Evolutionary conservation across 2,329 filamentous ascomycete species (phyloP), one percentile per base, ranked within the genome.

Genomic region (Neofusicoccum parvum): DNA sequence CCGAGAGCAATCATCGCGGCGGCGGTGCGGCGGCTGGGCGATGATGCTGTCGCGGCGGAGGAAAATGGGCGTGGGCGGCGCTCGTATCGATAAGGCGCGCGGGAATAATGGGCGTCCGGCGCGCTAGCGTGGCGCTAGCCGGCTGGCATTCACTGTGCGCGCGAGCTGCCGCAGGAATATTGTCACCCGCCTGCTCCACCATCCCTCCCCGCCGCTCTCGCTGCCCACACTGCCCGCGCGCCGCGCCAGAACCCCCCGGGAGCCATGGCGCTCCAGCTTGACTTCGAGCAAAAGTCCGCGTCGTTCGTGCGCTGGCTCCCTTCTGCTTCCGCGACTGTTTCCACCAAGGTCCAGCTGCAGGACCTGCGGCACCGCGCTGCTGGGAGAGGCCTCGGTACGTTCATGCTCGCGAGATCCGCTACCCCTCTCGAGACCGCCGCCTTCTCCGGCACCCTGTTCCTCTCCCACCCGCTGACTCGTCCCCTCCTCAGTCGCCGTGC

Each of bases 331-430:
- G 84, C 86, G 56, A 80, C 78, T 39, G 79, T 89, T 68, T 89
- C 80, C 69, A 75, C 81, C 41, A 88, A 88, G 70, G 85, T 90
- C 68, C 73, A 79, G 67, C 73, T 90, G 34, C 80, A 80, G 58
- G 87, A 90, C 77, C 74, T 90, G 65, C 81, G 87, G 72, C 75
- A 78, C 62, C 77, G 78, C 68, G 81, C 83, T 73, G 83, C 85
- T 71, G 88, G 88, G 65, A 80, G 88, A 80, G 88, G 87, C 70
- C 83, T 90, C 71, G 82, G 88, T 89, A 83, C 75, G 85, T 81
- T 67, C 65, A 17, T 41, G 51, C 5, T 36, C 17, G n/a, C 23
- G 54, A 17, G 20, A 41, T 56, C 17, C 20, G 43, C 39, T 67
- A 45, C 34, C 63, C 39, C 60, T 46, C 62, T 65, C 50, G 14